Base-by-base conservation (phyloP, 139 green algal genomes). In the Chlorella sp. region DNA sequence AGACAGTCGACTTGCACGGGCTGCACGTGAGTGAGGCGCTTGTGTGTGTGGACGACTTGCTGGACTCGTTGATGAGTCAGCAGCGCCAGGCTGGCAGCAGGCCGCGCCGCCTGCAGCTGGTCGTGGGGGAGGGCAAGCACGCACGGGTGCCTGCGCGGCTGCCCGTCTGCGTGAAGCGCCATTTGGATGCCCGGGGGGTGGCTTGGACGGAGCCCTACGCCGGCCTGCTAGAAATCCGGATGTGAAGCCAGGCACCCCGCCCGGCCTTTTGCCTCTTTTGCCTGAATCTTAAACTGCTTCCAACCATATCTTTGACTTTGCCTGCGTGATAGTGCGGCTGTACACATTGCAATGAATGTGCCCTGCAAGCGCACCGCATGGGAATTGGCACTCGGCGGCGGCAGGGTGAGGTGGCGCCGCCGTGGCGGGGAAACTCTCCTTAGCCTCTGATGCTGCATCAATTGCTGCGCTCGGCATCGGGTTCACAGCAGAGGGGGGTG, bases 21-120 rank as follows among this genome's bases (percentile, higher is more conserved):
- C 91, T 97, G 71, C 96, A 98, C 39, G 94, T 95, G 19, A 69
- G 81, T 3, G 96, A 98, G 81, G 96, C 95, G 14, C n/a, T 94
- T 48, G 30, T 85, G 14, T 81, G 92, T 30, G 92, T 98, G 60
- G 86, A 92, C 2, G 16, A 24, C 18, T 71, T 92, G 89, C 83
- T 96, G 42, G 32, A n/a, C 1, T 61, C 61, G 80, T 66, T 90
- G 36, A 28, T 86, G 32, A 37, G 48, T 9, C 83, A 83, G 9
- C 79, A 39, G 30, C 30, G 18, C 36, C 42, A 68, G 79, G 9
- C 34, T 53, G 36, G 75, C 75, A 48, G 14, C 24, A 21, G 73
- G 26, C 48, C 39, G 32, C 78, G 42, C n/a, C 42, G 78, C n/a
- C 64, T 90, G 34, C 83, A 89, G 40, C 48, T 97, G 15, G 91